Percentiles rank a stretch among this genome's conserved stretches.
These are phyloP conservation scores for Naganishia randhawae DNA, from an alignment of 768 basidiomycete genomes.

Conservation along the genomic window DNA sequence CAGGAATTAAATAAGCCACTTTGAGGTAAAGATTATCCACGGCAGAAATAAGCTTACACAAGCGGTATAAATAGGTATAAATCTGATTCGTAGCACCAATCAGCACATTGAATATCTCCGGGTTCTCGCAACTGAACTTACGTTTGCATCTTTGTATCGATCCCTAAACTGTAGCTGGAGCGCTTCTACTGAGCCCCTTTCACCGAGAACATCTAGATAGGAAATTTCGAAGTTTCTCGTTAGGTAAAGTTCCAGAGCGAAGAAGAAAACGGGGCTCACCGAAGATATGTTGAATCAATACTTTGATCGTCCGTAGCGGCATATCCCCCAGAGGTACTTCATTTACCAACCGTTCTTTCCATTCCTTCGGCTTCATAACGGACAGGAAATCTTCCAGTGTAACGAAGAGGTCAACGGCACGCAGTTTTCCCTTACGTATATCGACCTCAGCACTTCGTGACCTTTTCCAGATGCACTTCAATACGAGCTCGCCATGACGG, in stretches of 20 bases:
- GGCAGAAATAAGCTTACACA: constrained; percentile 4
- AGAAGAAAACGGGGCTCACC: constrained; percentile 63
- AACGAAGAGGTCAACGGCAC: constrained; percentile 82
- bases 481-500: constrained; percentile 83
- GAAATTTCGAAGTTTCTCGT: not conserved
- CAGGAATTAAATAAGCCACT: not conserved
- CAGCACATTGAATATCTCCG: not conserved
- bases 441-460: constrained; percentile 91
- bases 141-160: not conserved
- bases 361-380: constrained; percentile 90
- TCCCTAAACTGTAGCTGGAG: constrained; percentile 1
- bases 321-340: constrained; percentile 94
- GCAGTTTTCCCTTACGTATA: constrained; percentile 70
- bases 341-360: constrained; percentile 84
- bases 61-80: constrained; percentile 37
- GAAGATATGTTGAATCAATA: constrained; percentile 93
- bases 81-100: constrained; percentile 18
- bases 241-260: not conserved
- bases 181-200: constrained; percentile 11
- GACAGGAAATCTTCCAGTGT: constrained; percentile 92
- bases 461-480: constrained; percentile 98
- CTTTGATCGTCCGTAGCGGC: constrained; percentile 96
- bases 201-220: constrained; percentile 5
- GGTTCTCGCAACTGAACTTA: constrained; percentile 29
- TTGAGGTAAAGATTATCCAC: not conserved